Evolutionary conservation across 768 basidiomycete genomes (phyloP), one percentile per base, ranked within the genome.

Genomic region (Hygrophorus russula): DNA sequence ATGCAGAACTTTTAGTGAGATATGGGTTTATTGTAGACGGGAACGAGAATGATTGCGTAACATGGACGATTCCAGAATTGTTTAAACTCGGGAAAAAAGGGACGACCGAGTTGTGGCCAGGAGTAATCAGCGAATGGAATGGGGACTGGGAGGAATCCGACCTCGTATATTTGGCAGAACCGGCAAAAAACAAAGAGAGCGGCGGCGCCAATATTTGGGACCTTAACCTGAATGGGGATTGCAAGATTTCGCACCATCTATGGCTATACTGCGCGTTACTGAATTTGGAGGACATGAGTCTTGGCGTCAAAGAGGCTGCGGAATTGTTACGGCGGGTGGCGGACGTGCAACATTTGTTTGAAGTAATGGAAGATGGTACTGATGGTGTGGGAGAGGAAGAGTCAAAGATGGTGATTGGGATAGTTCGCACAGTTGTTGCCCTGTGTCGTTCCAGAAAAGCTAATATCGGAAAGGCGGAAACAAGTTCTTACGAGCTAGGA

Each of bases 21-120:
- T 88, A 88, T 57, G 86, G 86, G 0, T 89, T 89, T 54, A 56
- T 67, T 19, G 67, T 88, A n/a, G 79, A 86, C 36, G 76, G 68
- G 17, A 87, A 87, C 56, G 81, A 80, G 38, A 66, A 74, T 47
- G 83, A 87, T 52, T 54, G 62, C n/a, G 52, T 82, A 17, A 62
- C 56, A 5, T 74, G 70, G 68, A 57, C 59, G 10, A 37, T 60
- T 9, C 51, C 52, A 6, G 65, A 70, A 33, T 49, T 69, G 6
- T 41, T 51, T 36, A 42, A 53, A 42, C 39, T 46, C 51, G 37
- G 32, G 3, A 36, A 39, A 13, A 17, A 31, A 31, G 46, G 44
- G 14, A 47, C 13, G 45, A 41, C 32, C 24, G 39, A 36, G 34
- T 49, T 36, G 18, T 39, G 10, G 24, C 27, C 38, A 42, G 34